Evolutionary conservation across 768 basidiomycete genomes (phyloP).

Genomic region (Pulveroboletus sp.): DNA sequence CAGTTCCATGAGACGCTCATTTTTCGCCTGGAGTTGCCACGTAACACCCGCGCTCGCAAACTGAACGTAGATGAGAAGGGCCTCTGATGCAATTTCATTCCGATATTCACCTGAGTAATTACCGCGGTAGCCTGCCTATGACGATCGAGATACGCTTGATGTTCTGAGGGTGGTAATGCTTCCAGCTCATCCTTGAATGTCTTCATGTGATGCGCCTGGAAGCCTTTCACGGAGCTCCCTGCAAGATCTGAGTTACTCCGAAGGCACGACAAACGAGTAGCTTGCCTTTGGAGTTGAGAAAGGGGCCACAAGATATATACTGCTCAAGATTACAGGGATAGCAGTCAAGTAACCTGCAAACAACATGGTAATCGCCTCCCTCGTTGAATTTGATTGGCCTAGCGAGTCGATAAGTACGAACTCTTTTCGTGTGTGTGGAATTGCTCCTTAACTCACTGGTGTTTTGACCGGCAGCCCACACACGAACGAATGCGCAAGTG

Average conservation of each 20-base stretch:
- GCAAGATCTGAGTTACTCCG: slow-evolving; percentile 4
- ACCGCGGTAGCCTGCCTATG: slow-evolving; percentile 7
- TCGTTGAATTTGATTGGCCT: slow-evolving; percentile 21
- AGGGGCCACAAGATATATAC: slow-evolving; percentile 27
- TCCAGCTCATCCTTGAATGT: slow-evolving; percentile 13
- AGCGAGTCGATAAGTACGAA: neutral
- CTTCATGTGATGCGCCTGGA: slow-evolving; percentile 19
- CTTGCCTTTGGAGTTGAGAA: slow-evolving; percentile 24
- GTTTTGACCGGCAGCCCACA: slow-evolving; percentile 22
- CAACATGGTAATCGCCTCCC: neutral
- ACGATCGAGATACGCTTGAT: slow-evolving; percentile 18
- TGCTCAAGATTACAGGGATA: slow-evolving; percentile 11
- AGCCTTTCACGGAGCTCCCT: slow-evolving; percentile 21
- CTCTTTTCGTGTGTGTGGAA: neutral
- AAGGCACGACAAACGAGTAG: neutral
- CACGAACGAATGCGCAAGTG: slow-evolving; percentile 33
- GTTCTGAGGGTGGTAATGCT: slow-evolving; percentile 12
- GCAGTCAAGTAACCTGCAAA: slow-evolving; percentile 11
- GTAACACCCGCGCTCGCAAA: slow-evolving; percentile 25
- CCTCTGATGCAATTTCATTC: neutral
- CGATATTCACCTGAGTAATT: slow-evolving; percentile 10
- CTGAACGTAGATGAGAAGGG: slow-evolving; percentile 16
- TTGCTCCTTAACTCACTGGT: slow-evolving; percentile 18
- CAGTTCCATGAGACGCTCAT: slow-evolving; percentile 15
- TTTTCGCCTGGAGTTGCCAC: slow-evolving; percentile 23